A percentile compares a stretch with the other conserved stretches of the same genome.
phyloP scores from a whole-genome alignment of 306 rosid genomes.

The Fagus crenata region DNA sequence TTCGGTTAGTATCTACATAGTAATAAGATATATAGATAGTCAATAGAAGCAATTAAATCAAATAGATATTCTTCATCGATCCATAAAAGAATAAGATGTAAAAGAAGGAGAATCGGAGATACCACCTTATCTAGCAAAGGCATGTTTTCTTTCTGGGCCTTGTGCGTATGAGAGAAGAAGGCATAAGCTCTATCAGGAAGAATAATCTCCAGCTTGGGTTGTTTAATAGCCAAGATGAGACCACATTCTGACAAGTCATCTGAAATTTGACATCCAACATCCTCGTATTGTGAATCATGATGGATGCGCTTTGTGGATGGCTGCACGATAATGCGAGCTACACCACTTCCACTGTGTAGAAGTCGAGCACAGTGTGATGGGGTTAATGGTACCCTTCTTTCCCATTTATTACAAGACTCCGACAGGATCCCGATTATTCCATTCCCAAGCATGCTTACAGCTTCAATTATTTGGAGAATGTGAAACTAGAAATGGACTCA shows the following conservation, averaged over 20 bases:
- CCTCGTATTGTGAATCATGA: slow-evolving; percentile 73
- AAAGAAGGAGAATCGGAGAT: too few relatives aligned
- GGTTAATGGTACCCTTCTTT: slow-evolving; percentile 81
- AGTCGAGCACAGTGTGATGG: slow-evolving; percentile 91
- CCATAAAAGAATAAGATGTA: too few relatives aligned
- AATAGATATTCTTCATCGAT: too few relatives aligned
- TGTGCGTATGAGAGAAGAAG: slow-evolving; percentile 92
- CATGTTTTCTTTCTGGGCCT: slow-evolving; percentile 95
- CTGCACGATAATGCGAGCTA: slow-evolving; percentile 72
- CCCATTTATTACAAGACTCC: slow-evolving; percentile 86
- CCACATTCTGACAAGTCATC: slow-evolving; percentile 85
- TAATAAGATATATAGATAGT: neutral
- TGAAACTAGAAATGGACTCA: too few relatives aligned
- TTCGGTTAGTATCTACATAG: slow-evolving; percentile 63
- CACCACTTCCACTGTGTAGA: slow-evolving; percentile 59
- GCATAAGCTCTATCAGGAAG: slow-evolving; percentile 89
- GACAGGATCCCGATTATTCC: slow-evolving; percentile 85
- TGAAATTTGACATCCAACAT: slow-evolving; percentile 87
- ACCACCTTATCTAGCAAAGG: slow-evolving; percentile 79
- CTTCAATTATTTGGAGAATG: too few relatives aligned
- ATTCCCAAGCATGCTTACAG: slow-evolving; percentile 67
- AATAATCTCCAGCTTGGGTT: slow-evolving; percentile 86
- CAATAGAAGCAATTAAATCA: slow-evolving; percentile 5
- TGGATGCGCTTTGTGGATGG: slow-evolving; percentile 82
- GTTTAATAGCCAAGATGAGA: slow-evolving; percentile 81